Percentiles rank a stretch among this genome's conserved stretches.
Conservation (phyloP, 2,329 filamentous ascomycete genomes). For the Metarhizium humberi region DNA sequence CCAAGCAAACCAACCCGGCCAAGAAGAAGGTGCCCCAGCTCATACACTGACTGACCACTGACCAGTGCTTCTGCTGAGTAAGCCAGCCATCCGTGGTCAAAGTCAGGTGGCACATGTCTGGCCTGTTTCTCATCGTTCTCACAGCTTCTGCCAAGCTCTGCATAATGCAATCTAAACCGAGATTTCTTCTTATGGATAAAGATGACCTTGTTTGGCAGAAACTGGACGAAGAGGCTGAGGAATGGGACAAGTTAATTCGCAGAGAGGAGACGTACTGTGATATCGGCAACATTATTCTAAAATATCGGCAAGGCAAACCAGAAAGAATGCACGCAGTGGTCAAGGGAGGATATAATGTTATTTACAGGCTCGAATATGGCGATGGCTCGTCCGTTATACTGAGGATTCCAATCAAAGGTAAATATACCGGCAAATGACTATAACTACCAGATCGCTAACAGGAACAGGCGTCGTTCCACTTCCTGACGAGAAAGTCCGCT, state of each 20-base stretch:
- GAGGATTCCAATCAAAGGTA: constrained; percentile 1
- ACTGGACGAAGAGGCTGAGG: constrained; percentile 10
- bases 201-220: constrained; percentile 15
- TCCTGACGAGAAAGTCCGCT: constrained; percentile 25
- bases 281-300: constrained; percentile 11
- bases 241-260: constrained; percentile 11
- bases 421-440: not conserved
- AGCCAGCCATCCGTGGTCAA: too few relatives aligned
- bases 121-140: not conserved
- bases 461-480: constrained; percentile 14
- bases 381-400: not conserved
- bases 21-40: too few relatives aligned
- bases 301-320: constrained; percentile 12
- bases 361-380: constrained; percentile 3
- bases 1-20: too few relatives aligned
- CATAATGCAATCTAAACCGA: constrained; percentile 3
- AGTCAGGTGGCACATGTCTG: too few relatives aligned
- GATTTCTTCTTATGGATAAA: constrained; percentile 10
- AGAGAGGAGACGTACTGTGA: constrained; percentile 6
- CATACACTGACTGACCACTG: too few relatives aligned
- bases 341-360: constrained; percentile 1
- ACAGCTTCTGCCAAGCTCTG: not conserved
- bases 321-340: constrained; percentile 9
- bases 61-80: too few relatives aligned
- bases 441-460: constrained; percentile 24